These are phyloP conservation scores for Scheffersomyces lignicola DNA, from an alignment of 1,139 yeast genomes.

Conservation along the genomic window DNA sequence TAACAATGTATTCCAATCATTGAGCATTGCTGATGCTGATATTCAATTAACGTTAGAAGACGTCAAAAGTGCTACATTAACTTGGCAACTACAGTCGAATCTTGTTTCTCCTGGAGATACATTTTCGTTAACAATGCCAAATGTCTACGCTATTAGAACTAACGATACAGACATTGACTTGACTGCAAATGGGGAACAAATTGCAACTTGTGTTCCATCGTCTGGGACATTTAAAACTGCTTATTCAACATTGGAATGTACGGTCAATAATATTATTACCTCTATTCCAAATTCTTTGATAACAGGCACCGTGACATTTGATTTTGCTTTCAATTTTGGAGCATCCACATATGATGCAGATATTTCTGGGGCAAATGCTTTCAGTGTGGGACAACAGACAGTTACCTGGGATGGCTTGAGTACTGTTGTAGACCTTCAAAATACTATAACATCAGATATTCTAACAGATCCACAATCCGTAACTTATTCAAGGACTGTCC, in stretches of 20 bases:
- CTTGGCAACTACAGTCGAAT: constrained; percentile 21
- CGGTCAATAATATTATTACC: constrained; percentile 13
- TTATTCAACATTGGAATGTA: constrained; percentile 25
- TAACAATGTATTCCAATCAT: constrained; percentile 8
- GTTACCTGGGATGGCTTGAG: constrained; percentile 24
- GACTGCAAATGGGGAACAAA: constrained; percentile 14
- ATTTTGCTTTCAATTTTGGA: constrained; percentile 26
- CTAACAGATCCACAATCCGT: constrained; percentile 8
- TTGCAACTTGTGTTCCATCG: constrained; percentile 24
- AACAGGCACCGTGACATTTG: constrained; percentile 24
- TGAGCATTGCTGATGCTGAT: background rate
- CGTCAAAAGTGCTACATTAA: constrained; percentile 19
- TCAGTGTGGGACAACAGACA: constrained; percentile 20
- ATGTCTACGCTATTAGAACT: constrained; percentile 26
- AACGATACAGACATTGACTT: constrained; percentile 15
- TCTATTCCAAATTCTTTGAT: constrained; percentile 13
- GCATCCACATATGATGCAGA: constrained; percentile 18
- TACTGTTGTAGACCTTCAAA: constrained; percentile 15
- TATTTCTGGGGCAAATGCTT: constrained; percentile 17
- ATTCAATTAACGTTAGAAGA: background rate
- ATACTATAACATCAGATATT: background rate
- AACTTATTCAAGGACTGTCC: constrained; percentile 9
- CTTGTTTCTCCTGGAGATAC: constrained; percentile 26
- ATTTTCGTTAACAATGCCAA: constrained; percentile 25
- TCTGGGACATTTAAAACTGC: constrained; percentile 20